Conservation (phyloP, 2,329 filamentous ascomycete genomes). For the Arthroderma sp. region DNA sequence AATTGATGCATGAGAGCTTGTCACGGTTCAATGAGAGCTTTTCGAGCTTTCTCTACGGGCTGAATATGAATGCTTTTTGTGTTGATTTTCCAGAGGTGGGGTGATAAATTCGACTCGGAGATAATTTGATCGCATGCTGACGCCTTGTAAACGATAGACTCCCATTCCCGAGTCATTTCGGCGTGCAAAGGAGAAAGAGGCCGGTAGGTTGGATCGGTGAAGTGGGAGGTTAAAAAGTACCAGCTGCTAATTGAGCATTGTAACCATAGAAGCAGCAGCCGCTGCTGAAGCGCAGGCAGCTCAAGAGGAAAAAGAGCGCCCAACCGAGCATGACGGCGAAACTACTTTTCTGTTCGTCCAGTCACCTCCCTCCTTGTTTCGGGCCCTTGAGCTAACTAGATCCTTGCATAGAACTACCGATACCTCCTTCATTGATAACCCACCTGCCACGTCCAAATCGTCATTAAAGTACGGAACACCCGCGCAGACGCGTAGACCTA, state of each 20-base stretch:
- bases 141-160: slow-evolving; percentile 39
- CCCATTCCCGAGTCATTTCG: slow-evolving; percentile 74
- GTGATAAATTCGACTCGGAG: not conserved
- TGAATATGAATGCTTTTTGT: slow-evolving; percentile 99
- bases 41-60: slow-evolving; percentile 81
- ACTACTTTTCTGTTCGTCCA: slow-evolving; percentile 66
- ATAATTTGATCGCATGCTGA: not conserved
- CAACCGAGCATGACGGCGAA: slow-evolving; percentile 44
- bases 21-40: slow-evolving; percentile 92
- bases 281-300: not conserved
- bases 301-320: not conserved
- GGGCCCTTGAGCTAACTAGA: not conserved
- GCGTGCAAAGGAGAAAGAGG: slow-evolving; percentile 44
- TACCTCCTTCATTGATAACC: slow-evolving; percentile 81
- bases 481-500: slow-evolving; percentile 13
- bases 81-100: slow-evolving; percentile 88
- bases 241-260: no score
- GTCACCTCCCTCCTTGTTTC: not conserved
- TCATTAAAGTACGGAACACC: slow-evolving; percentile 20
- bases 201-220: slow-evolving; percentile 17
- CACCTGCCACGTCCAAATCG: slow-evolving; percentile 42
- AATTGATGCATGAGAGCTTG: slow-evolving; percentile 90
- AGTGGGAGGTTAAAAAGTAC: no score
- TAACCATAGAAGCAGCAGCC: no score
- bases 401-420: slow-evolving; percentile 63